Evolutionary conservation across 345 rosid species (phyloP), one percentile per base, ranked within the genome.

Genomic region (Salix koriyanagi): DNA sequence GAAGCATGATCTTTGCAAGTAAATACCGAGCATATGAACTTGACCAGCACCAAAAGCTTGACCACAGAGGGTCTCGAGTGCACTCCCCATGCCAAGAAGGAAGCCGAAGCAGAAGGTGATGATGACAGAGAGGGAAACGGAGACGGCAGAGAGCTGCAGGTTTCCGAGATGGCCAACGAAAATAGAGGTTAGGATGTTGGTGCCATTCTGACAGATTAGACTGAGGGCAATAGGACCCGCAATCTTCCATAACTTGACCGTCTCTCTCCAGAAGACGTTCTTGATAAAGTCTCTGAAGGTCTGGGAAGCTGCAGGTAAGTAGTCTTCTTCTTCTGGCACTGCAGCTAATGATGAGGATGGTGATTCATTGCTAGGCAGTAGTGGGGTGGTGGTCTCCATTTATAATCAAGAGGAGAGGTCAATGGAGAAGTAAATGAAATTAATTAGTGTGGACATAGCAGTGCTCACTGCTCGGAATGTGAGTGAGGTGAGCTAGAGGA

Each of bases 11-110:
- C 98, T 76, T 73, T 92, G 97, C 96, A 92, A 83, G 73, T 94
- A 92, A 25, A 94, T 66, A 2, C 97, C 98, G 0, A 94, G 89
- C 90, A 91, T 75, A 30, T 89, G 79, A 36, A 89, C 80, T 80
- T 91, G 90, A 32, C 98, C 98, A 1, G 92, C 97, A 18, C 96
- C 97, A 83, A 71, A 90, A n/a, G 97, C 97, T 87, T 94, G 97
- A 1, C 98, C 96, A 79, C 96, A 94, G 0, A 92, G 89, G 28
- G 96, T 94, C 78, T 94, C 97, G 30, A 92, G 86, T 37, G 96
- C 98, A 85, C 98, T 94, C 73, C 93, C 98, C 98, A 90, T 90
- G 1, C 98, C 98, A 62, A 92, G 90, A 97, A 66, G 37, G 69
- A 32, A 34, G 23, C 69, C 69, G 13, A 66, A 66, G 21, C 11